Conservation (phyloP, 73 alveolate genomes). For the Paramecium pentaurelia region DNA sequence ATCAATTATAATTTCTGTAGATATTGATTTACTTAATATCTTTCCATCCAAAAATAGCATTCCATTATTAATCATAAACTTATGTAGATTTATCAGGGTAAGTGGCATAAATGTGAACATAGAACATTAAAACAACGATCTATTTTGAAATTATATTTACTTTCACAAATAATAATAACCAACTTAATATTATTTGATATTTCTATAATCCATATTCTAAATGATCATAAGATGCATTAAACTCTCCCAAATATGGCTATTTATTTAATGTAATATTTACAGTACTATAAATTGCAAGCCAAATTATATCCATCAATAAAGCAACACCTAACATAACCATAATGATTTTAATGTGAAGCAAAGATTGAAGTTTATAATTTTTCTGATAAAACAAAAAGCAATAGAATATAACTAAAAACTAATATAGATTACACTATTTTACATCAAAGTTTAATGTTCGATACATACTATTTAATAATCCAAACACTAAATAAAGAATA, state of each 20-base stretch:
- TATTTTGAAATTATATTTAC: not conserved
- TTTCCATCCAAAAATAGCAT: slow-evolving; percentile 20
- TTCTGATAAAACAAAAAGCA: slow-evolving; percentile 17
- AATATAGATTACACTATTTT: not conserved
- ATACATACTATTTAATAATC: not conserved
- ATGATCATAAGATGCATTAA: slow-evolving; percentile 21
- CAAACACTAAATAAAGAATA: not conserved
- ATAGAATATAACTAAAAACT: slow-evolving; percentile 24
- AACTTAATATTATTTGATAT: not conserved
- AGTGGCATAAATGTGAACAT: slow-evolving; percentile 33
- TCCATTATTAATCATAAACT: slow-evolving; percentile 41
- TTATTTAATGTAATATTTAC: not conserved
- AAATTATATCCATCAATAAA: not conserved
- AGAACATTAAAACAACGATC: not conserved
- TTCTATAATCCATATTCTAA: not conserved
- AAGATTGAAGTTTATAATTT: not conserved
- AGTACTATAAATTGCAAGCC: slow-evolving; percentile 32
- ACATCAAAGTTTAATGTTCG: not conserved
- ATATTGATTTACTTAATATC: not conserved
- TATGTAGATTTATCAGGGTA: slow-evolving; percentile 41
- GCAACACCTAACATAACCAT: slow-evolving; percentile 3
- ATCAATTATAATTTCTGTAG: not conserved
- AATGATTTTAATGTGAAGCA: slow-evolving; percentile 14
- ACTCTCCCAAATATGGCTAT: slow-evolving; percentile 23
- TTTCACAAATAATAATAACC: not conserved